Conservation (phyloP, 2,329 filamentous ascomycete genomes). For the Scedosporium apiospermum region DNA sequence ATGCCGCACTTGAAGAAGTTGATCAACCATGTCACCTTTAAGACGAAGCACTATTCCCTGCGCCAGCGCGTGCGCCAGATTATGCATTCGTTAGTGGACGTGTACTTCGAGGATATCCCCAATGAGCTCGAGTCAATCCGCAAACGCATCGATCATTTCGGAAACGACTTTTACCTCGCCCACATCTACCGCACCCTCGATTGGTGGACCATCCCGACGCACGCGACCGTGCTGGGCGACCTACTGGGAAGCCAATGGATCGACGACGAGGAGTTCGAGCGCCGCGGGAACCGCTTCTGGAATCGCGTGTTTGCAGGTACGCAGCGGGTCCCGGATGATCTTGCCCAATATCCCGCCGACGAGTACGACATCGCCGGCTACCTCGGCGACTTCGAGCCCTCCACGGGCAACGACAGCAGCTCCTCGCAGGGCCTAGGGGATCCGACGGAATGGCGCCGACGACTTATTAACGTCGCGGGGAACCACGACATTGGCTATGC, state of each 20-base stretch:
- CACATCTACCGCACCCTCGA: constrained; percentile 79
- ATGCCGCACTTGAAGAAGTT: constrained; percentile 45
- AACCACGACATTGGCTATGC: constrained; percentile 98
- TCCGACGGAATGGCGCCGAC: constrained; percentile 54
- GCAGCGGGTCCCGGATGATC: constrained; percentile 50
- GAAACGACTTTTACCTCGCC: constrained; percentile 90
- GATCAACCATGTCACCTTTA: constrained; percentile 36
- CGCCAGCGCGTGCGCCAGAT: constrained; percentile 42
- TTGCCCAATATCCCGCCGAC: constrained; percentile 36
- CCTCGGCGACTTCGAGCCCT: constrained; percentile 27
- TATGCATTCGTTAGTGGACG: constrained; percentile 50
- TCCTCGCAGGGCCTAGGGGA: constrained; percentile 11
- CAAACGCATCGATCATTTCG: constrained; percentile 79
- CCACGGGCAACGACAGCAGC: neutral
- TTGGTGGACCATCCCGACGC: constrained; percentile 80
- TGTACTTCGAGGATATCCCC: constrained; percentile 59
- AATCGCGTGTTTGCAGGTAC: constrained; percentile 63
- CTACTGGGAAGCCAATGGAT: constrained; percentile 95
- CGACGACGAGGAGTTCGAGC: constrained; percentile 70
- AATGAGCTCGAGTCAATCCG: constrained; percentile 55
- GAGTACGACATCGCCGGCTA: constrained; percentile 42
- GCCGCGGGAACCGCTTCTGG: constrained; percentile 70
- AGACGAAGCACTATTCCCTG: constrained; percentile 33
- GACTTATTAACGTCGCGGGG: constrained; percentile 81
- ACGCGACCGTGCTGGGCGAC: constrained; percentile 83